phyloP scores from a whole-genome alignment of 2,329 filamentous ascomycete genomes.

The Beauveria brongniartii region DNA sequence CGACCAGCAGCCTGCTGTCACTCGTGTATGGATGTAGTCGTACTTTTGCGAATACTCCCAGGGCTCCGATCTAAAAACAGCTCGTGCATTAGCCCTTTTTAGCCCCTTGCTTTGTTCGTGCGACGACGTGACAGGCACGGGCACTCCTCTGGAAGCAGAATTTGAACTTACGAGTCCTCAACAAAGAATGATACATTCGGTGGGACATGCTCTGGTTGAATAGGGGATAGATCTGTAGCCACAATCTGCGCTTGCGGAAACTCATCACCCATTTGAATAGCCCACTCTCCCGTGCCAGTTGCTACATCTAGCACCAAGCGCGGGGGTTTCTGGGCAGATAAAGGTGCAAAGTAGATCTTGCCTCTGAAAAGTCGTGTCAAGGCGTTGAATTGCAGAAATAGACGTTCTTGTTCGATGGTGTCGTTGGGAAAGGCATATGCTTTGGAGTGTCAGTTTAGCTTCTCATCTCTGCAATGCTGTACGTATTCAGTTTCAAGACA shows the following conservation, averaged over 20 bases:
- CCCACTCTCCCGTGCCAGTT: slow-evolving; percentile 49
- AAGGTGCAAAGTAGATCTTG: slow-evolving; percentile 36
- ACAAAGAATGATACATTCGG: slow-evolving; percentile 68
- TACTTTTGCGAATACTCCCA: slow-evolving; percentile 47
- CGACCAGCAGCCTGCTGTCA: slow-evolving; percentile 41
- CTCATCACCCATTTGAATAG: slow-evolving; percentile 56
- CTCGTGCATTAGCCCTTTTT: background rate
- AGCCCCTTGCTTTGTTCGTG: background rate
- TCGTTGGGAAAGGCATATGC: slow-evolving; percentile 42
- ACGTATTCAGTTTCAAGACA: background rate
- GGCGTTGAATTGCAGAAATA: slow-evolving; percentile 31
- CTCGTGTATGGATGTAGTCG: slow-evolving; percentile 47
- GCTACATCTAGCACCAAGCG: slow-evolving; percentile 33
- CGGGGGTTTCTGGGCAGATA: slow-evolving; percentile 28
- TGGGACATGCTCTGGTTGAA: slow-evolving; percentile 58
- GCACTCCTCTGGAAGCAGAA: background rate
- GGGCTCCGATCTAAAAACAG: slow-evolving; percentile 31
- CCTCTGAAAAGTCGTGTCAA: slow-evolving; percentile 30
- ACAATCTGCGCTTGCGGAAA: slow-evolving; percentile 52
- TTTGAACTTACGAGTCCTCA: slow-evolving; percentile 47
- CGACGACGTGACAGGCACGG: background rate
- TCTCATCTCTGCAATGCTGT: background rate
- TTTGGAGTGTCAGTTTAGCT: slow-evolving; percentile 15
- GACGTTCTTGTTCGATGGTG: slow-evolving; percentile 30
- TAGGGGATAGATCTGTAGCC: slow-evolving; percentile 60